phyloP scores from a whole-genome alignment of 2,329 filamentous ascomycete species.

The Paecilomyces variotii region DNA sequence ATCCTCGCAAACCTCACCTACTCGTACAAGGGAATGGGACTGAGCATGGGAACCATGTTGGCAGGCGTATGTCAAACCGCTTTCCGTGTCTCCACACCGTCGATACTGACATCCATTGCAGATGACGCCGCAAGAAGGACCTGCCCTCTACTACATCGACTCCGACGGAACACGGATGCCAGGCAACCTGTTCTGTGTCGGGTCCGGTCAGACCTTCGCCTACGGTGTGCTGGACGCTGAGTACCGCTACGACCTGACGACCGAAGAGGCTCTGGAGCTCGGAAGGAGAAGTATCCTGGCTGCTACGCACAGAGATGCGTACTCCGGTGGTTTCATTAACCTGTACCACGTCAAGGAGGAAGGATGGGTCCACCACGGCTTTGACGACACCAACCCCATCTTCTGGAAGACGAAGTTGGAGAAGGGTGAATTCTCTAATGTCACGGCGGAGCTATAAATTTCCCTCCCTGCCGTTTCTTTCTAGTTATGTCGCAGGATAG shows the following conservation, averaged over 20 bases:
- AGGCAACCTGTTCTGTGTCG: constrained; percentile 96
- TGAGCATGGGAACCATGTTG: constrained; percentile 99
- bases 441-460: constrained; percentile 60
- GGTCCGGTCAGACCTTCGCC: constrained; percentile 95
- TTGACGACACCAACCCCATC: constrained; percentile 95
- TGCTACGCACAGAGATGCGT: constrained; percentile 95
- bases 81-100: constrained; percentile 34
- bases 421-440: constrained; percentile 97
- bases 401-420: constrained; percentile 99
- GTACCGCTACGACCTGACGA: constrained; percentile 81
- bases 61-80: constrained; percentile 87
- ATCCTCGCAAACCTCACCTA: constrained; percentile 98
- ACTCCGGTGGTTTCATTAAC: constrained; percentile 97
- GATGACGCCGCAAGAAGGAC: constrained; percentile 70
- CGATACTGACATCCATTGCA: constrained; percentile 5
- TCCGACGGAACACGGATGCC: constrained; percentile 86
- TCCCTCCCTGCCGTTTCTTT: neutral
- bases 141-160: constrained; percentile 98
- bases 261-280: constrained; percentile 83
- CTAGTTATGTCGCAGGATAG: neutral
- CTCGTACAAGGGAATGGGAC: constrained; percentile 96
- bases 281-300: constrained; percentile 89
- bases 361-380: constrained; percentile 98
- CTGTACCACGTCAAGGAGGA: constrained; percentile 98
- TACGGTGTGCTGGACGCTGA: constrained; percentile 96